Percentiles rank a stretch among this genome's conserved stretches.
Conservation (phyloP, 2,329 filamentous ascomycete genomes). For the Colletotrichum spinosum region DNA sequence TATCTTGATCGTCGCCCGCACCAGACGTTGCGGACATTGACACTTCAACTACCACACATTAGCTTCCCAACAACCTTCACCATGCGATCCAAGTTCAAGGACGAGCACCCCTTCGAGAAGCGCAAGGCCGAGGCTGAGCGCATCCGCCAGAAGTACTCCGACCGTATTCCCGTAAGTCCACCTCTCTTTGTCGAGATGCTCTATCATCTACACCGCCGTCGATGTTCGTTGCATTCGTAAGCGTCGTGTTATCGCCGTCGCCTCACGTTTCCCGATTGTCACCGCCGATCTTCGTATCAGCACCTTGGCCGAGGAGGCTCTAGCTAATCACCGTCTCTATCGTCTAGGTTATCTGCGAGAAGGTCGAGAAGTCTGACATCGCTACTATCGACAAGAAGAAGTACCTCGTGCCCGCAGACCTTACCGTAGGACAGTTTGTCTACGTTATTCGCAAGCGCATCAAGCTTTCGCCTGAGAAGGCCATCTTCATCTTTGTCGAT, state of each 20-base stretch:
- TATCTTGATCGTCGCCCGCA: constrained; percentile 30
- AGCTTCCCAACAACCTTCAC: constrained; percentile 57
- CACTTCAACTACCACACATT: constrained; percentile 34
- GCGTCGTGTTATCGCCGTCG: constrained; percentile 30
- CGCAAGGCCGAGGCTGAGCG: constrained; percentile 99
- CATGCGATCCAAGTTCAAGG: constrained; percentile 99
- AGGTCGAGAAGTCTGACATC: constrained; percentile 99
- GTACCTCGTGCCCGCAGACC: constrained; percentile 95
- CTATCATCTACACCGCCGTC: background rate
- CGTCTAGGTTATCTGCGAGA: constrained; percentile 95
- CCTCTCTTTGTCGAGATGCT: constrained; percentile 5
- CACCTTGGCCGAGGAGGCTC: background rate
- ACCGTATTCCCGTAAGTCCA: constrained; percentile 92
- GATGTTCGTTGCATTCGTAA: constrained; percentile 11
- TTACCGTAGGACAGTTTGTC: constrained; percentile 99
- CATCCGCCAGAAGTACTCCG: constrained; percentile 98
- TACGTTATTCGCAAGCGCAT: constrained; percentile 99
- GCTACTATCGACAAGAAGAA: constrained; percentile 99
- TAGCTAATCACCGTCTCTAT: constrained; percentile 39
- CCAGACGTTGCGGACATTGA: constrained; percentile 26
- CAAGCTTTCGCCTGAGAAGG: constrained; percentile 99
- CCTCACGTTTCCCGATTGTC: constrained; percentile 33
- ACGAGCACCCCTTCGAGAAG: constrained; percentile 99
- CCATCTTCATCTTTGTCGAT: constrained; percentile 99
- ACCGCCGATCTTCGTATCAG: constrained; percentile 29